Percentiles rank a stretch among this genome's conserved stretches.
phyloP scores from a whole-genome alignment of 2,329 filamentous ascomycete genomes.

The Aspergillus spinulosporus region DNA sequence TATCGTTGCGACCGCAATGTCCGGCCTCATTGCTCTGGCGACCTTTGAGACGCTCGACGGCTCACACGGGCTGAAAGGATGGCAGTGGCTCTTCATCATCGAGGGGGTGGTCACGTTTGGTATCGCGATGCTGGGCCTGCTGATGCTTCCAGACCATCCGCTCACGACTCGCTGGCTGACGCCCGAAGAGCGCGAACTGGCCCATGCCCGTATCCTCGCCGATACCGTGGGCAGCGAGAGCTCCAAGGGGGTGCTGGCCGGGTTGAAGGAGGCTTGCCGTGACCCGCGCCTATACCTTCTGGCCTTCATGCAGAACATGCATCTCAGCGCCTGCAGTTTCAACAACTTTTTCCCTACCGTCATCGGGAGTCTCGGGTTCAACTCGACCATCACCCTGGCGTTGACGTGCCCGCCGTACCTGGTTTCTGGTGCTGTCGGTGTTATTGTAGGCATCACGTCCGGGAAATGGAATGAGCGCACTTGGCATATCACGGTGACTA shows the following conservation, averaged over 20 bases:
- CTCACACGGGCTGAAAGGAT: background rate
- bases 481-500: conserved; percentile 23
- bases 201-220: background rate
- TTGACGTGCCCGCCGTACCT: conserved; percentile 40
- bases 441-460: background rate
- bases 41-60: conserved; percentile 2
- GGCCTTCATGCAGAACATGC: conserved; percentile 49
- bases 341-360: conserved; percentile 49
- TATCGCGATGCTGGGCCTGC: too few relatives aligned
- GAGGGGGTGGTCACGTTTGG: too few relatives aligned
- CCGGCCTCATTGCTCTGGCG: conserved; percentile 49
- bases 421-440: background rate
- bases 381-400: conserved; percentile 48
- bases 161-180: background rate
- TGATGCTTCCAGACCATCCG: too few relatives aligned
- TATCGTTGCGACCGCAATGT: conserved; percentile 61
- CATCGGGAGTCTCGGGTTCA: conserved; percentile 49
- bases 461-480: conserved; percentile 22
- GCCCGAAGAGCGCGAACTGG: background rate
- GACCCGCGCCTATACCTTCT: conserved; percentile 44
- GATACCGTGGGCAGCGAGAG: conserved; percentile 1
- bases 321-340: conserved; percentile 46
- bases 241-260: background rate
- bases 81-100: background rate
- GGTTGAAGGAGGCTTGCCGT: conserved; percentile 25